These are phyloP conservation scores for Monilinia polystroma DNA, from an alignment of 2,329 filamentous ascomycete genomes.

Conservation along the genomic window DNA sequence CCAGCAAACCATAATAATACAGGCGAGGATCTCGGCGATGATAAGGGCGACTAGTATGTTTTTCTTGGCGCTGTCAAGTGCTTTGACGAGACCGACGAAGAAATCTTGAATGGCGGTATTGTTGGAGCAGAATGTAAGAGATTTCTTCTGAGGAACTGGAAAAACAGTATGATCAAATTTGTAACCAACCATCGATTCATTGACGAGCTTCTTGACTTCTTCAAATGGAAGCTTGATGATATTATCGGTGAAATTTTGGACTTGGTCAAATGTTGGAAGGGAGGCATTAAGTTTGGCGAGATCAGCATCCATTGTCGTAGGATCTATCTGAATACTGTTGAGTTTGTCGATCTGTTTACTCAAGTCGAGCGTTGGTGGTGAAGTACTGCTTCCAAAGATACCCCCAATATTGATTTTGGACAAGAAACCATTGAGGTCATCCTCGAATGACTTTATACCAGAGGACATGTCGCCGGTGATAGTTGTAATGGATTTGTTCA, in stretches of 20 bases:
- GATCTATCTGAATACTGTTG: constrained; percentile 65
- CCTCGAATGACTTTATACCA: constrained; percentile 56
- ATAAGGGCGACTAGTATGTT: constrained; percentile 75
- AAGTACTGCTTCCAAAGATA: constrained; percentile 43
- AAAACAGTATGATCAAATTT: constrained; percentile 76
- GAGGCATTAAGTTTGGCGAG: constrained; percentile 72
- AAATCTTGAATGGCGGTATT: constrained; percentile 80
- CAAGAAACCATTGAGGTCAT: constrained; percentile 56
- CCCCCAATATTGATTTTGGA: constrained; percentile 51
- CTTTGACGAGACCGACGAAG: constrained; percentile 68
- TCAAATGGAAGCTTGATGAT: constrained; percentile 79
- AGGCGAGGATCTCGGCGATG: constrained; percentile 68
- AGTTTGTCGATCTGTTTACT: constrained; percentile 63
- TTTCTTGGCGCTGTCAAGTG: constrained; percentile 67
- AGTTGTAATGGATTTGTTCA: constrained; percentile 54
- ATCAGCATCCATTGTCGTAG: constrained; percentile 64
- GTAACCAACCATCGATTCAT: constrained; percentile 69
- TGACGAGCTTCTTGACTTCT: constrained; percentile 70
- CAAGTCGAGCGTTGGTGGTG: constrained; percentile 61
- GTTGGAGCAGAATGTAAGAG: constrained; percentile 83
- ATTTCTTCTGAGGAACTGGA: constrained; percentile 78
- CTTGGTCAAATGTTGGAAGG: constrained; percentile 79
- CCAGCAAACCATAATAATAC: constrained; percentile 74
- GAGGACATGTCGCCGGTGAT: constrained; percentile 48
- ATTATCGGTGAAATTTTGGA: constrained; percentile 76